Evolutionary conservation across 2,329 filamentous ascomycete genomes (phyloP).

Genomic region (Cytospora leucostoma): DNA sequence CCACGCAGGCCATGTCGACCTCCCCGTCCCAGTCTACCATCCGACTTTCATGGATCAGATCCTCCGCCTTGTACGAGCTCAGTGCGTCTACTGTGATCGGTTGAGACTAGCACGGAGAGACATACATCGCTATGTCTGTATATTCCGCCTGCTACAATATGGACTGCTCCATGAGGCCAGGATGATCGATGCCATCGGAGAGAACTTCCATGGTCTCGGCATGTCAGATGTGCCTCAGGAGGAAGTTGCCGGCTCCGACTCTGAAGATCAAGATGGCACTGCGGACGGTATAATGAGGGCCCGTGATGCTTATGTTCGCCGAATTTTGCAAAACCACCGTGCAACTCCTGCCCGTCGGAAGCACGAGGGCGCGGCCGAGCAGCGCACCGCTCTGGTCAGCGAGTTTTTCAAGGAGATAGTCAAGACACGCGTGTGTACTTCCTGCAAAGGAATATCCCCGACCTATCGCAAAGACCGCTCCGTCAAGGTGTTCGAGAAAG

Average conservation of each 20-base stretch:
- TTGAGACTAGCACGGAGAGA: constrained; percentile 78
- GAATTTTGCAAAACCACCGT: constrained; percentile 64
- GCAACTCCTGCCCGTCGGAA: constrained; percentile 61
- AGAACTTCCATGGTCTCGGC: constrained; percentile 48
- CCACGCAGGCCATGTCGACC: constrained; percentile 91
- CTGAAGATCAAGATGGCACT: constrained; percentile 55
- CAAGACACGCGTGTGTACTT: constrained; percentile 67
- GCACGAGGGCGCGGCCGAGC: constrained; percentile 79
- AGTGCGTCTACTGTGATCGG: constrained; percentile 88
- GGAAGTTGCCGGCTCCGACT: constrained; percentile 62
- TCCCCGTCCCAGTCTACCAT: constrained; percentile 92
- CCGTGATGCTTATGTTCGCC: constrained; percentile 69
- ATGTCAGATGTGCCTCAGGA: constrained; percentile 43
- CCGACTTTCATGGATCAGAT: constrained; percentile 96
- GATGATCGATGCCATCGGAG: constrained; percentile 55
- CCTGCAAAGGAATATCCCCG: constrained; percentile 71
- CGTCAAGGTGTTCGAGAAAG: constrained; percentile 90
- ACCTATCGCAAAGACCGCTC: constrained; percentile 85
- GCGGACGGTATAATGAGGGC: constrained; percentile 56
- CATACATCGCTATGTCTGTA: constrained; percentile 79
- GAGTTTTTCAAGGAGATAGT: constrained; percentile 77
- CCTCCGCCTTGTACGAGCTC: constrained; percentile 78
- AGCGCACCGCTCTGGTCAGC: constrained; percentile 74
- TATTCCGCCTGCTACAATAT: constrained; percentile 81
- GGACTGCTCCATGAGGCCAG: constrained; percentile 73